Evolutionary conservation across 768 basidiomycete genomes (phyloP), one percentile per base, ranked within the genome.

Genomic region (Trametopsis cervina): DNA sequence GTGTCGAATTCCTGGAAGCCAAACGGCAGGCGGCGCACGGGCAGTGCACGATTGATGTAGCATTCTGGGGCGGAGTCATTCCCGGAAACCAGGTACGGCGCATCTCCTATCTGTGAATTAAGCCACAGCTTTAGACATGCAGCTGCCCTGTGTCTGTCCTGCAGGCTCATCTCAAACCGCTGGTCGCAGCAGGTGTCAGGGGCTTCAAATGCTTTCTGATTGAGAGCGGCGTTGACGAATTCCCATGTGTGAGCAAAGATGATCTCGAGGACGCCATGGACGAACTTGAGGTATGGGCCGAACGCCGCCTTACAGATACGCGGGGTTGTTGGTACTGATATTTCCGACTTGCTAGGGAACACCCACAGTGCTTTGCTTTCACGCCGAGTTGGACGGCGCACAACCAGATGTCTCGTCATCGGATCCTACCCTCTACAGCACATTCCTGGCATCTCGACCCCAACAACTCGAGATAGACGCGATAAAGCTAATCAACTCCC

Each of bases 131-230:
- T 46, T 22, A 10, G 9, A 9, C 4, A 24, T 22, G 24, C 22
- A 53, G 42, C 29, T 12, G n/a, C 41, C n/a, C n/a, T n/a, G n/a
- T n/a, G n/a, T n/a, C n/a, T n/a, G n/a, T n/a, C n/a, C n/a, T n/a
- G 24, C 41, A 94, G 90, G 62, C 64, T 37, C 75, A 94, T 56
- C 75, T 99, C 38, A 74, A 72, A 48, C 80, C 84, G n/a, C 71
- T 98, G 37, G 69, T 94, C 12, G 62, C 76, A 24, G 77, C 78
- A 25, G 94, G 96, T 4, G 87, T 96, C 24, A 88, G 85, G 67
- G 95, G 95, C 0, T 97, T 97, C 75, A 97, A 98, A 64, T 96
- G 93, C 62, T 98, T 97, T 65, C 69, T 97, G 55, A 93, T 94
- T 52, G 85, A 95, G 55, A 95, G 92, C 58, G 95, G 96, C 21